Percentiles rank a stretch among this genome's conserved stretches.
Evolutionary conservation across 768 basidiomycete species (phyloP).

Genomic region (Crucibulum laeve): DNA sequence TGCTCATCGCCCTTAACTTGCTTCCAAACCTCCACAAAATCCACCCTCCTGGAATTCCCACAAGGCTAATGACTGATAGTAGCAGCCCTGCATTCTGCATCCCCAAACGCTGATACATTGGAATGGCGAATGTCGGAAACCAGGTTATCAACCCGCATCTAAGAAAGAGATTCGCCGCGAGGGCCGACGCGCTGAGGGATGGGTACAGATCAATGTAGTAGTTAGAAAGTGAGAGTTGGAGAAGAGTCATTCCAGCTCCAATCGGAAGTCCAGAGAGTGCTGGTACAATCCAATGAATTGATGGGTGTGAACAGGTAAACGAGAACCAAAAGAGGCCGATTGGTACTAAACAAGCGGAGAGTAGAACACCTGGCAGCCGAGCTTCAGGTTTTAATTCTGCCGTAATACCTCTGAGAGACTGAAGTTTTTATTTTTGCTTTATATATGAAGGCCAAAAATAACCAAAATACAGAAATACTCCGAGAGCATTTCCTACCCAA

Average conservation of each 20-base stretch:
- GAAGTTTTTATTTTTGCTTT: background rate
- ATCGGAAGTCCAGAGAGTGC: slow-evolving; percentile 3
- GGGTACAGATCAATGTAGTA: slow-evolving; percentile 8
- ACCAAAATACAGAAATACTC: slow-evolving; percentile 6
- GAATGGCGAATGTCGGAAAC: slow-evolving; percentile 10
- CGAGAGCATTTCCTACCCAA: slow-evolving; percentile 8
- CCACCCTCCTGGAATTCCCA: slow-evolving; percentile 6
- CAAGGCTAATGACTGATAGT: slow-evolving; percentile 7
- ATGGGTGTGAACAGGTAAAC: slow-evolving; percentile 2
- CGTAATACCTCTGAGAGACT: background rate
- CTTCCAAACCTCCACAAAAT: slow-evolving; percentile 3
- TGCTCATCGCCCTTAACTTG: slow-evolving; percentile 7
- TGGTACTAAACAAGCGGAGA: slow-evolving; percentile 5
- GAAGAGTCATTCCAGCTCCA: slow-evolving; percentile 6
- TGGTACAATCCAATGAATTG: slow-evolving; percentile 6
- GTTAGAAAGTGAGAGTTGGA: slow-evolving; percentile 6
- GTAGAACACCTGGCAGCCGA: slow-evolving; percentile 9
- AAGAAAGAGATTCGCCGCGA: slow-evolving; percentile 9
- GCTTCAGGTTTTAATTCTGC: slow-evolving; percentile 3
- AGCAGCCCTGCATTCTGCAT: slow-evolving; percentile 7
- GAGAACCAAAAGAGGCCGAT: slow-evolving; percentile 11
- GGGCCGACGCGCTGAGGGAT: slow-evolving; percentile 3
- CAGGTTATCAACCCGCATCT: slow-evolving; percentile 7
- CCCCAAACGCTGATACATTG: slow-evolving; percentile 10
- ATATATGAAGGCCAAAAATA: slow-evolving; percentile 5